Evolutionary conservation across 108 stramenopile species (phyloP).

Genomic region (Licmophora abbreviata): DNA sequence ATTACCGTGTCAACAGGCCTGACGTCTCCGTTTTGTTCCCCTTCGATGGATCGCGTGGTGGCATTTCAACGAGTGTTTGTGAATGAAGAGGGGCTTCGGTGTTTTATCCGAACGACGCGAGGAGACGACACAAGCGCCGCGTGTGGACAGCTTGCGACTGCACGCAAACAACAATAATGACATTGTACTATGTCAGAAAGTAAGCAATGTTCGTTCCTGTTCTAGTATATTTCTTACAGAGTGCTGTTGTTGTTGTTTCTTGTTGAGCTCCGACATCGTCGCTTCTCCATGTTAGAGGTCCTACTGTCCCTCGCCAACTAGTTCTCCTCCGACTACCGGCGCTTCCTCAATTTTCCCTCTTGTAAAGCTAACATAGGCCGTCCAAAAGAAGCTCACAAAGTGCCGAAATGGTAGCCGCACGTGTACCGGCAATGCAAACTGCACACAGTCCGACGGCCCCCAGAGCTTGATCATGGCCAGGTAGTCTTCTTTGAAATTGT

Average conservation of each 20-base stretch:
- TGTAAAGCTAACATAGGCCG: slow-evolving; percentile 85
- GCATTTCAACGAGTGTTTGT: slow-evolving; percentile 53
- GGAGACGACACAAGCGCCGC: slow-evolving; percentile 84
- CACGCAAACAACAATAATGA: no score
- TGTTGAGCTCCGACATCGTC: no score
- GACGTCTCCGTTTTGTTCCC: slow-evolving; percentile 18
- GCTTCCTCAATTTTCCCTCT: slow-evolving; percentile 51
- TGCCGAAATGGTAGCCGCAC: slow-evolving; percentile 87
- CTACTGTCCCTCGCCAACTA: no score
- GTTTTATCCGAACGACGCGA: slow-evolving; percentile 62
- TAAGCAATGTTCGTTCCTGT: no score
- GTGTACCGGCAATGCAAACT: slow-evolving; percentile 82
- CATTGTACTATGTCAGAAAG: no score
- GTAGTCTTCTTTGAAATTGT: slow-evolving; percentile 77
- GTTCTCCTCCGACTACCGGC: no score
- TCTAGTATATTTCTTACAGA: no score
- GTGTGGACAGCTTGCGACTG: slow-evolving; percentile 85
- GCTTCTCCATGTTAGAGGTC: no score
- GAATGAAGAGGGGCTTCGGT: slow-evolving; percentile 35
- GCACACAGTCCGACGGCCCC: slow-evolving; percentile 86
- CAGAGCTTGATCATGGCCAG: slow-evolving; percentile 80
- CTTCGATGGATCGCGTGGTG: slow-evolving; percentile 34
- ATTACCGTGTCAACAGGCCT: slow-evolving; percentile 26
- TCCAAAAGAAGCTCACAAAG: slow-evolving; percentile 89
- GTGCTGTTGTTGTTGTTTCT: no score